phyloP scores from a whole-genome alignment of 1,284 basidiomycete genomes.

The Naganishia albida region DNA sequence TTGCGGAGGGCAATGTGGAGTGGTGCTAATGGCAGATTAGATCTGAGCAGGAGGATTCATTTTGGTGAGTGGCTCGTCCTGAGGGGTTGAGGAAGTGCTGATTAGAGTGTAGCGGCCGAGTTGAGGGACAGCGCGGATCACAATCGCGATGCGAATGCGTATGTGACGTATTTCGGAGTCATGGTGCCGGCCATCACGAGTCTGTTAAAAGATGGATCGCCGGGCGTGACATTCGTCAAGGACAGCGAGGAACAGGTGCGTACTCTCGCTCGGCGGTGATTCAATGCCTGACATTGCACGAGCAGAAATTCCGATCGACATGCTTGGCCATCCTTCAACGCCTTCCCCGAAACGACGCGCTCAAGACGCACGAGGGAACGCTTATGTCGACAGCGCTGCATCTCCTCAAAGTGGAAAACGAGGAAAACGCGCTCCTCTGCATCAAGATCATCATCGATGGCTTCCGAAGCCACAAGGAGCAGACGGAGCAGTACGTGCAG shows the following conservation, averaged over 20 bases:
- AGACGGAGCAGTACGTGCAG: slow-evolving; percentile 74
- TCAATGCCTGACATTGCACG: not conserved
- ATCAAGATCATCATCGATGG: slow-evolving; percentile 90
- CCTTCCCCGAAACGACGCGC: slow-evolving; percentile 76
- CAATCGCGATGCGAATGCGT: slow-evolving; percentile 73
- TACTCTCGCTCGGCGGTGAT: not conserved
- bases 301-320: slow-evolving; percentile 75
- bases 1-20: not conserved
- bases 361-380: slow-evolving; percentile 68
- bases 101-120: slow-evolving; percentile 64
- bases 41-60: slow-evolving; percentile 23
- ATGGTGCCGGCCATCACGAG: slow-evolving; percentile 76
- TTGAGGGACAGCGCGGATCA: slow-evolving; percentile 85
- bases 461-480: slow-evolving; percentile 56
- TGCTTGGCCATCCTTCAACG: slow-evolving; percentile 87
- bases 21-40: not conserved
- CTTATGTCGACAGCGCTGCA: slow-evolving; percentile 77
- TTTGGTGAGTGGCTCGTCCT: slow-evolving; percentile 5
- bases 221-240: slow-evolving; percentile 67
- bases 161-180: slow-evolving; percentile 62
- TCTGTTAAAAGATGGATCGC: slow-evolving; percentile 71
- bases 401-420: slow-evolving; percentile 86
- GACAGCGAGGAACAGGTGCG: slow-evolving; percentile 71
- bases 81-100: not conserved
- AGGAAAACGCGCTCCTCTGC: slow-evolving; percentile 88